Base-by-base conservation (phyloP, 2,329 filamentous ascomycete species). In the Cercospora citrullina region DNA sequence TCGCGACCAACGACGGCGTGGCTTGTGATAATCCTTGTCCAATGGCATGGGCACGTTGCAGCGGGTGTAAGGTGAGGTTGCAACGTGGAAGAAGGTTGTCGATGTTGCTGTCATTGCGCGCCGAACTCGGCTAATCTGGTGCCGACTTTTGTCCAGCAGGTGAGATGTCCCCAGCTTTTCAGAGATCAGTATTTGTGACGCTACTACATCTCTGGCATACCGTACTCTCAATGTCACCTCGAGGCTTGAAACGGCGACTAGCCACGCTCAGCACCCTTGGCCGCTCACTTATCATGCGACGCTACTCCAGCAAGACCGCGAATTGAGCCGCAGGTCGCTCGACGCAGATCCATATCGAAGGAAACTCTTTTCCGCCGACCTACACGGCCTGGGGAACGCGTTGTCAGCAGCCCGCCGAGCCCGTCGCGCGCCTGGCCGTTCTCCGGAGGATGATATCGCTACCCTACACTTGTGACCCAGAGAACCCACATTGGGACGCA, bases 11-110 rank as follows among this genome's bases (percentile, higher is more conserved):
- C 18, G 51, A 59, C 18, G 31, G 16, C 8, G 23, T 36, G 30
- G 30, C 28, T 59, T 23, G 55, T 36, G 55, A 10, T 36, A 31
- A 18, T 36, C 30, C 55, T 33, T 33, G 45, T 62, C 68, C 68
- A 67, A 69, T 68, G 60, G 64, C 63, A 59, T 64, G 55, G 60
- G 63, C 69, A 69, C 68, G 69, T 63, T 66, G 62, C 62, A 59
- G 36, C 51, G 31, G 62, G 62, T 53, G 51, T 36, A 28, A 58
- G 28, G 62, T 58, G 62, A 64, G 48, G 62, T 57, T 58, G 67
- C 64, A 60, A 59, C 57, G 64, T 65, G 60, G 63, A 64, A 45
- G 53, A 51, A 51, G 45, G 51, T 18, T 55, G 42, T 21, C 30
- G 26, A 33, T 18, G 36, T 51, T 39, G 60, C 57, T 39, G 12